Evolutionary conservation across 768 basidiomycete species (phyloP), one percentile per base, ranked within the genome.

Genomic region (Lyophyllum decastes): DNA sequence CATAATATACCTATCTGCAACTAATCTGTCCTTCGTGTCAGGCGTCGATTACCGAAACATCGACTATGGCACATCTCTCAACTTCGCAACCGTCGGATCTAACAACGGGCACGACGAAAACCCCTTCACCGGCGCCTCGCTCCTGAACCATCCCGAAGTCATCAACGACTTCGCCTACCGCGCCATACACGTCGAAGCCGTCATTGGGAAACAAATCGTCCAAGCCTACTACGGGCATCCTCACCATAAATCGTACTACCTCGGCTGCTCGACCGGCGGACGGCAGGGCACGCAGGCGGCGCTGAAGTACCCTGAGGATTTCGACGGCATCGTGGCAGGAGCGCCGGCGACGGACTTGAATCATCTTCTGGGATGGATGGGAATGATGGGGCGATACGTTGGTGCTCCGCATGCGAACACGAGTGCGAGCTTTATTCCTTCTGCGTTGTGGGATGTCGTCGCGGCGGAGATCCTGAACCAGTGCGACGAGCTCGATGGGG

Each of bases 401-500:
- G 40, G 40, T 19, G 40, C n/a, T 19, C 40, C 40, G 7, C 17
- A 41, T 19, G 17, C n/a, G n/a, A 11, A 11, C 35, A 30, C 4
- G 30, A 38, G 35, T 17, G 35, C 5, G 35, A 41, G 40, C n/a
- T 41, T 44, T 17, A 57, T 57, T n/a, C 33, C 55, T 0, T 4
- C 47, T 4, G 47, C 21, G 6, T 11, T 49, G 38, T 57, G 55
- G 61, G 30, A 52, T 35, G 44, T 40, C 26, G 55, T 62, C 9
- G 57, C 57, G n/a, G 43, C 35, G 0, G 61, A 62, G 24, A 21
- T 62, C 2, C 14, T 62, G 43, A 59, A 41, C 19, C 61, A 62
- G 22, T 62, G 61, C 52, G 61, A 62, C 14, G 52, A 14, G 7
- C 21, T 59, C n/a, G 61, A 62, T 24, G 61, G 61, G 1, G 48